A percentile compares a stretch with the other conserved stretches of the same genome.
These are phyloP conservation scores for Lactarius hengduanensis DNA, from an alignment of 768 basidiomycete genomes.

Conservation along the genomic window DNA sequence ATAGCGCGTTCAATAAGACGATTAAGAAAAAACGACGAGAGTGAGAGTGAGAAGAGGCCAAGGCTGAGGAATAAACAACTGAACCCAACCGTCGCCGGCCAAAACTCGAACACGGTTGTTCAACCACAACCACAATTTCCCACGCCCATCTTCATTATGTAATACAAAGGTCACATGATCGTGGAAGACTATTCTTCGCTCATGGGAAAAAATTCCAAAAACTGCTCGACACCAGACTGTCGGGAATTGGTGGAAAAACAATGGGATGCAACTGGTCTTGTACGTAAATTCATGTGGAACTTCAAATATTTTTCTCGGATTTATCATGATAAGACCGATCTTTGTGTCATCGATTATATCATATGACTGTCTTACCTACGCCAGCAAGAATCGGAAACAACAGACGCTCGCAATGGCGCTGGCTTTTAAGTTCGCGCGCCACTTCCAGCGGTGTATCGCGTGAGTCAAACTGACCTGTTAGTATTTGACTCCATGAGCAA, in stretches of 20 bases:
- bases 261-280: no score
- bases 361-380: not conserved
- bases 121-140: not conserved
- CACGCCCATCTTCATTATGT: not conserved
- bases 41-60: not conserved
- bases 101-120: not conserved
- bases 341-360: no score
- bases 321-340: not conserved
- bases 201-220: no score
- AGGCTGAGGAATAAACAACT: slow-evolving; percentile 11
- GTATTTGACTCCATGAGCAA: not conserved
- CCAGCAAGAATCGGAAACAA: not conserved
- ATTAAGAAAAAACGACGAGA: not conserved
- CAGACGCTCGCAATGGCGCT: not conserved
- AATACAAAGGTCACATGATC: slow-evolving; percentile 15
- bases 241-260: no score
- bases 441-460: not conserved
- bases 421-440: not conserved
- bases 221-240: no score
- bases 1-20: slow-evolving; percentile 1
- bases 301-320: not conserved
- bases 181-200: no score
- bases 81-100: slow-evolving; percentile 13
- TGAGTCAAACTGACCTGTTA: not conserved
- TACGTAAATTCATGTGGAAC: not conserved